Evolutionary conservation across 768 basidiomycete species (phyloP).

Genomic region (Phlebiopsis flavidoalba): DNA sequence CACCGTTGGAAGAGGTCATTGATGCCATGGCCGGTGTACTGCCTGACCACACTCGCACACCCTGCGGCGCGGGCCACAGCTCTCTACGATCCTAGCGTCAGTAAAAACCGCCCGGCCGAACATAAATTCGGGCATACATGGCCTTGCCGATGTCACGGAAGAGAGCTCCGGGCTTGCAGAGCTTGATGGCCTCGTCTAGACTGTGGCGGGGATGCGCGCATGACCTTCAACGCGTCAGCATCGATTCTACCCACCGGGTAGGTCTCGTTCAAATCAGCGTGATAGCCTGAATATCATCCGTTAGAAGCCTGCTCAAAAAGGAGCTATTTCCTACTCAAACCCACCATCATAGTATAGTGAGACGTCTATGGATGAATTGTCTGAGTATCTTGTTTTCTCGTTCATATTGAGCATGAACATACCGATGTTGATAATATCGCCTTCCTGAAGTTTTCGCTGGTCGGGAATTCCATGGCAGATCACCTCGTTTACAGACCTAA

Average conservation of each 20-base stretch:
- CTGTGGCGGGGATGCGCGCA: conserved; percentile 78
- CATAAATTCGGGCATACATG: conserved; percentile 55
- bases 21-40: conserved; percentile 90
- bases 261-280: conserved; percentile 90
- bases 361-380: conserved; percentile 41
- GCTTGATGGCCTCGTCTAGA: conserved; percentile 83
- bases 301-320: not conserved
- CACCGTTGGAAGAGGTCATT: conserved; percentile 79
- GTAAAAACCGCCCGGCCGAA: not conserved
- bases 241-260: conserved; percentile 87
- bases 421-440: conserved; percentile 97
- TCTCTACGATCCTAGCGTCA: conserved; percentile 46
- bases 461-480: conserved; percentile 98
- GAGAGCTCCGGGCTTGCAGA: conserved; percentile 90
- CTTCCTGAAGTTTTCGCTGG: conserved; percentile 75
- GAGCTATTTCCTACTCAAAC: not conserved
- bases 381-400: conserved; percentile 22
- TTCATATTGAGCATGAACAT: conserved; percentile 14
- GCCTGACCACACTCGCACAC: conserved; percentile 85
- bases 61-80: conserved; percentile 74
- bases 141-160: conserved; percentile 84
- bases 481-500: conserved; percentile 86
- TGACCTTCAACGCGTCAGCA: conserved; percentile 77
- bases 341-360: conserved; percentile 74
- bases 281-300: conserved; percentile 53